These are phyloP conservation scores for Debaryomyces maramus DNA, from an alignment of 805 yeast species.

Conservation along the genomic window DNA sequence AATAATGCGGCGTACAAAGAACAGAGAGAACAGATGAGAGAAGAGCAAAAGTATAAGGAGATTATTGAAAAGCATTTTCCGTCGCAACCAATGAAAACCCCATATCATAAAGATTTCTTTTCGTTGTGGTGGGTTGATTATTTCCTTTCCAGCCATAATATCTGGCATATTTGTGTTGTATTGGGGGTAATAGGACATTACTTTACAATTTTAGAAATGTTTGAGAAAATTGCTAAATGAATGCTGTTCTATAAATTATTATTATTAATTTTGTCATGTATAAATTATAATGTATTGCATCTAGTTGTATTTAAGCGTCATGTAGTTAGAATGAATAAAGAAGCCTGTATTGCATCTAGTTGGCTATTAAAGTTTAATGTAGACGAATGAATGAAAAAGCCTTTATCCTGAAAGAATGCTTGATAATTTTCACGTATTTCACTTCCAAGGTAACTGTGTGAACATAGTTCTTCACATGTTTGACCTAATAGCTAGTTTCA, in stretches of 20 bases:
- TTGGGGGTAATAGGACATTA: constrained; percentile 91
- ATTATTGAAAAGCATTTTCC: constrained; percentile 41
- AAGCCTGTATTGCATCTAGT: no score
- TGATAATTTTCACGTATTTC: background rate
- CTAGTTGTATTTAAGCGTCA: no score
- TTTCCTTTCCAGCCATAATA: constrained; percentile 73
- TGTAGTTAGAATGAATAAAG: no score
- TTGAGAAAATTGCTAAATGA: constrained; percentile 36
- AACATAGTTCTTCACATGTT: background rate
- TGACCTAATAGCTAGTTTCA: background rate
- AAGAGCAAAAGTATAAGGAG: constrained; percentile 22
- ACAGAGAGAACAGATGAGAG: constrained; percentile 10
- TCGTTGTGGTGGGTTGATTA: constrained; percentile 87
- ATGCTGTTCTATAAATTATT: background rate
- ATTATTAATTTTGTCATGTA: background rate
- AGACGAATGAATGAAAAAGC: background rate
- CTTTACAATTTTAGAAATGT: constrained; percentile 72
- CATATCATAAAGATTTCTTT: constrained; percentile 38
- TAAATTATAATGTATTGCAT: no score
- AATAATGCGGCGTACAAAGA: background rate
- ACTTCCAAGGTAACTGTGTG: background rate
- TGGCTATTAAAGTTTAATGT: background rate
- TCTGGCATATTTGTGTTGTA: constrained; percentile 92
- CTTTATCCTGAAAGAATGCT: background rate
- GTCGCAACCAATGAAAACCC: constrained; percentile 29